phyloP scores from a whole-genome alignment of 202 grass and related monocot genomes.

The Panicum hallii region DNA sequence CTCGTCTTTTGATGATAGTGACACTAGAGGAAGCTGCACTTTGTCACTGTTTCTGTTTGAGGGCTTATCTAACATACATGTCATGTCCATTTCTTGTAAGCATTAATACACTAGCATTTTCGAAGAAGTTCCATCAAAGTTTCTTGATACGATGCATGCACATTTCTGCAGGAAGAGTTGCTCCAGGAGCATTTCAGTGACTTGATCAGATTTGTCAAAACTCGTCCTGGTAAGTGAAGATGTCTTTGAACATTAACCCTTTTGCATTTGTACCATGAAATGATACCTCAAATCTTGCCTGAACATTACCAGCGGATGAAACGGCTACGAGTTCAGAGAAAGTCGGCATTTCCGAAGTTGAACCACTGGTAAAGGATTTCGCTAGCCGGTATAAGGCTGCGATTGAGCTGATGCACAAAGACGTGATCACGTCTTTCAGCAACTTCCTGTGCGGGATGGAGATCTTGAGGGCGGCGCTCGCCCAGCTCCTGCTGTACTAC shows the following conservation, averaged over 20 bases:
- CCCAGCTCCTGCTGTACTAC: constrained; percentile 91
- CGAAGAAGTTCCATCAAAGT: background rate
- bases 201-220: constrained; percentile 95
- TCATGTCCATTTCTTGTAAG: constrained; percentile 8
- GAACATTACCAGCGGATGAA: constrained; percentile 67
- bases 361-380: constrained; percentile 93
- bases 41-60: background rate
- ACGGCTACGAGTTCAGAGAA: constrained; percentile 55
- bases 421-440: constrained; percentile 98
- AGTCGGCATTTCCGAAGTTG: constrained; percentile 63
- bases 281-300: constrained; percentile 16
- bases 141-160: constrained; percentile 34
- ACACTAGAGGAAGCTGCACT: constrained; percentile 7
- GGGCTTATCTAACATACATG: background rate
- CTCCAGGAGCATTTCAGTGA: constrained; percentile 90
- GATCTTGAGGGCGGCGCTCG: constrained; percentile 86
- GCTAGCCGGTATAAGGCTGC: constrained; percentile 80
- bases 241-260: background rate
- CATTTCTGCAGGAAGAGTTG: constrained; percentile 80
- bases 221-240: constrained; percentile 65
- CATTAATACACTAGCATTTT: constrained; percentile 8
- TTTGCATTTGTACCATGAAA: constrained; percentile 15
- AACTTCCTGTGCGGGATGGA: constrained; percentile 98
- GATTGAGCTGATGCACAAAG: constrained; percentile 98
- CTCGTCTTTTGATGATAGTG: background rate